These are phyloP conservation scores for Solanum rostratum DNA, from an alignment of 257 asterid species.

Conservation along the genomic window DNA sequence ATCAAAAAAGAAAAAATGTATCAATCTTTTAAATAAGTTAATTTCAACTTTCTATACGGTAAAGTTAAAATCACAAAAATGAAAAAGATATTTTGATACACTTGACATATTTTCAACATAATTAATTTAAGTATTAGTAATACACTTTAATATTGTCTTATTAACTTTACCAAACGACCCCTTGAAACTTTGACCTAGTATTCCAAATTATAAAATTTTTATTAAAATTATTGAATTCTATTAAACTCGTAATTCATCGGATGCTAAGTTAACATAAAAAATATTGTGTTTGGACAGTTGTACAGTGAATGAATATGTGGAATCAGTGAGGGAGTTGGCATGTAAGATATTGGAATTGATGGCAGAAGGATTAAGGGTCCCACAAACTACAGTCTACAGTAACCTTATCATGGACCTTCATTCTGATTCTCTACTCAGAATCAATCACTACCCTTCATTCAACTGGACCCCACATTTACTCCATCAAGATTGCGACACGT, in stretches of 20 bases:
- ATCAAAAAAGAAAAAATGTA: too few relatives aligned
- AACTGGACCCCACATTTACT: neutral
- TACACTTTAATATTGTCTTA: too few relatives aligned
- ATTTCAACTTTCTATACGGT: too few relatives aligned
- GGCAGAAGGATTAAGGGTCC: constrained; percentile 35
- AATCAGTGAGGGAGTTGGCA: constrained; percentile 44
- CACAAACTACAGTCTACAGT: constrained; percentile 23
- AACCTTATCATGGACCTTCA: constrained; percentile 28
- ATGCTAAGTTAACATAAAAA: too few relatives aligned
- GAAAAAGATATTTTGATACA: too few relatives aligned
- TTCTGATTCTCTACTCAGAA: constrained; percentile 47
- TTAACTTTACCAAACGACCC: too few relatives aligned
- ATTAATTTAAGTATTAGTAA: too few relatives aligned
- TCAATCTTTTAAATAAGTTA: too few relatives aligned
- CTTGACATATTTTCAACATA: too few relatives aligned
- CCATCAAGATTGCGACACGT: neutral
- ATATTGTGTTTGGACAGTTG: constrained; percentile 5
- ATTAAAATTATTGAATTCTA: neutral
- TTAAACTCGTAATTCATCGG: neutral
- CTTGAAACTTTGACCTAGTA: too few relatives aligned
- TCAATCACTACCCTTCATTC: constrained; percentile 55
- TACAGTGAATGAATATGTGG: constrained; percentile 42
- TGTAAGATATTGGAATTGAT: constrained; percentile 56
- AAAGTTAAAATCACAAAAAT: too few relatives aligned
- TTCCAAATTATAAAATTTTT: too few relatives aligned